Evolutionary conservation across 2,329 filamentous ascomycete genomes (phyloP).

Genomic region (Leptographium wingfieldii): DNA sequence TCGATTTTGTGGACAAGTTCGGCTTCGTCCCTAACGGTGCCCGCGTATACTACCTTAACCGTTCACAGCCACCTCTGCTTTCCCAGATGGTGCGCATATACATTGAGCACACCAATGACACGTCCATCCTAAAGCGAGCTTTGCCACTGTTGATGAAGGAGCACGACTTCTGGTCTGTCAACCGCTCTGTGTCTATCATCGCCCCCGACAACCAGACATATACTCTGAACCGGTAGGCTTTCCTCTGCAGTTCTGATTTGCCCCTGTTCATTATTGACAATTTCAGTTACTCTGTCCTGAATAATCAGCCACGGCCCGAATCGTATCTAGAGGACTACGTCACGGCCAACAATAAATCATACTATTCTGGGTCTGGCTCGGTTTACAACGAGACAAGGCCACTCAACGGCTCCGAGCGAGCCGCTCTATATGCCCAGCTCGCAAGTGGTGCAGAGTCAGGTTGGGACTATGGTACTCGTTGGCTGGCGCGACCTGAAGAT

Average conservation of each 20-base stretch:
- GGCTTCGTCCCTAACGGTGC: constrained; percentile 58
- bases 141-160: constrained; percentile 51
- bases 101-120: constrained; percentile 52
- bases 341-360: constrained; percentile 52
- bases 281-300: constrained; percentile 42
- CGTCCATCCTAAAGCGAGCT: constrained; percentile 44
- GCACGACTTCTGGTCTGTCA: constrained; percentile 48
- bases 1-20: constrained; percentile 51
- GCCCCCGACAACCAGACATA: constrained; percentile 33
- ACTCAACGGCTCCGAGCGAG: constrained; percentile 40
- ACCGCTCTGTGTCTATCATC: constrained; percentile 43
- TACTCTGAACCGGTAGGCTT: constrained; percentile 39
- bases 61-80: constrained; percentile 54
- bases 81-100: constrained; percentile 55
- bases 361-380: constrained; percentile 44
- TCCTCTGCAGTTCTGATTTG: background rate
- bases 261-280: background rate
- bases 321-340: constrained; percentile 54
- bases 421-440: constrained; percentile 45
- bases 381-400: constrained; percentile 39
- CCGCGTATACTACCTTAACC: constrained; percentile 52
- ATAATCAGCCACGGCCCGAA: constrained; percentile 55
- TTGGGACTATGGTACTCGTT: constrained; percentile 51
- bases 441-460: constrained; percentile 54
- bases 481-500: constrained; percentile 43